Evolutionary conservation across 225 moss, liverwort and hornwort genomes (phyloP).

Genomic region (Ulota crispa): DNA sequence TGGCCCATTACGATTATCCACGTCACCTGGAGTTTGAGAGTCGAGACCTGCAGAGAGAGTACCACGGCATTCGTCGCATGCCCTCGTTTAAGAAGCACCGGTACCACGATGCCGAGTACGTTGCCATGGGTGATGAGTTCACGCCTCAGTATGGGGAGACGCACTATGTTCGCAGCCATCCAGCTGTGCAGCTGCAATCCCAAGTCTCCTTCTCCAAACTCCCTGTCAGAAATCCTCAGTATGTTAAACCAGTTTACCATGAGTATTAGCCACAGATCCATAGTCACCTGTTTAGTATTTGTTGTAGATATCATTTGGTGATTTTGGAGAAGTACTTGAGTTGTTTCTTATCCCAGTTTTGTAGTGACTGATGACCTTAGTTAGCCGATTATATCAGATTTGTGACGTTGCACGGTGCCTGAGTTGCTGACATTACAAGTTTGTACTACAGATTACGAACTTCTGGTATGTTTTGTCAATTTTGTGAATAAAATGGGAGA

Average conservation of each 20-base stretch:
- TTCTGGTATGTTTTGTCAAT: background rate
- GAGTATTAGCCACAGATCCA: background rate
- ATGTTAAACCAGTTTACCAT: constrained; percentile 25
- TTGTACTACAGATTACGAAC: background rate
- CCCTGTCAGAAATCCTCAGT: constrained; percentile 32
- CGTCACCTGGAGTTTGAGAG: constrained; percentile 23
- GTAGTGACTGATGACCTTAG: background rate
- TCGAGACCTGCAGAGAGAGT: constrained; percentile 27
- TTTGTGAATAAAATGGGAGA: background rate
- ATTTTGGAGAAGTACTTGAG: background rate
- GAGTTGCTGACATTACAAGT: background rate
- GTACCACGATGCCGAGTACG: constrained; percentile 48
- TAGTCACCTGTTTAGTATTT: background rate
- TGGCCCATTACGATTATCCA: background rate
- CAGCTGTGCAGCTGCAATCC: constrained; percentile 16
- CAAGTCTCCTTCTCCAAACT: constrained; percentile 56
- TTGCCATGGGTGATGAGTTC: constrained; percentile 34
- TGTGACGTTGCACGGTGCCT: background rate
- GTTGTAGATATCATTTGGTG: constrained; percentile 21
- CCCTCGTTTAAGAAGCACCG: constrained; percentile 49
- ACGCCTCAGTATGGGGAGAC: constrained; percentile 22
- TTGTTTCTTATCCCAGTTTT: background rate
- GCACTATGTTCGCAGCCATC: constrained; percentile 1
- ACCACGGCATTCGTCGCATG: constrained; percentile 44
- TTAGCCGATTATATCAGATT: background rate